Conservation (phyloP, 768 basidiomycete genomes). For the Candolleomyces eurysporus region DNA sequence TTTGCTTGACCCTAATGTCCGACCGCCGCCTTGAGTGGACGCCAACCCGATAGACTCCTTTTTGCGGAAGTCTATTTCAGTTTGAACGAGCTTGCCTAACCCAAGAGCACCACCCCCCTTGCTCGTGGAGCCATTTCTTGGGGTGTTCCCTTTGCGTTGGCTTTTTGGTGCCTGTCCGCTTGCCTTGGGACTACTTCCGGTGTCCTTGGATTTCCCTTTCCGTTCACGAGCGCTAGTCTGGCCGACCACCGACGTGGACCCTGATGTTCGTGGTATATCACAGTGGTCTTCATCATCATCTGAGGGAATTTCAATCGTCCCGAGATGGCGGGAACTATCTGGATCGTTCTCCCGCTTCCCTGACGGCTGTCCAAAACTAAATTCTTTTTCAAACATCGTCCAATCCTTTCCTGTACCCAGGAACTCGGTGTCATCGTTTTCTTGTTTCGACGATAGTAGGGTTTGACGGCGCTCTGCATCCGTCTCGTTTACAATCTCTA, state of each 20-base stretch:
- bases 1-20: constrained; percentile 18
- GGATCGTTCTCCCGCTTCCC: not conserved
- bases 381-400: constrained; percentile 50
- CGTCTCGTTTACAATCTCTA: constrained; percentile 39
- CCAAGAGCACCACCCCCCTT: constrained; percentile 12
- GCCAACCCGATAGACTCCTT: constrained; percentile 45
- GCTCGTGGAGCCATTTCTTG: not conserved
- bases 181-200: not conserved
- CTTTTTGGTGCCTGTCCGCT: too few species aligned
- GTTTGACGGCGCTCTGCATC: constrained; percentile 49
- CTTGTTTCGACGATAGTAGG: constrained; percentile 46
- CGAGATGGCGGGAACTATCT: not conserved
- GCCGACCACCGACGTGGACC: constrained; percentile 27
- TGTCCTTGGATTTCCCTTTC: constrained; percentile 5
- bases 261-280: constrained; percentile 30
- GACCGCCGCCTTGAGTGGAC: constrained; percentile 24
- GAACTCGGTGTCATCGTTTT: constrained; percentile 37
- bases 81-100: constrained; percentile 37
- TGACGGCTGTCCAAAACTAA: constrained; percentile 32
- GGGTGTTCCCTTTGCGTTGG: too few species aligned
- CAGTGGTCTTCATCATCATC: constrained; percentile 15
- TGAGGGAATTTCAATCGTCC: constrained; percentile 13
- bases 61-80: constrained; percentile 43
- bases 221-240: not conserved
- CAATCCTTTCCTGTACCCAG: constrained; percentile 38